Conservation (phyloP, 192 early-diverging fungal species). For the Dissophora ornata region DNA sequence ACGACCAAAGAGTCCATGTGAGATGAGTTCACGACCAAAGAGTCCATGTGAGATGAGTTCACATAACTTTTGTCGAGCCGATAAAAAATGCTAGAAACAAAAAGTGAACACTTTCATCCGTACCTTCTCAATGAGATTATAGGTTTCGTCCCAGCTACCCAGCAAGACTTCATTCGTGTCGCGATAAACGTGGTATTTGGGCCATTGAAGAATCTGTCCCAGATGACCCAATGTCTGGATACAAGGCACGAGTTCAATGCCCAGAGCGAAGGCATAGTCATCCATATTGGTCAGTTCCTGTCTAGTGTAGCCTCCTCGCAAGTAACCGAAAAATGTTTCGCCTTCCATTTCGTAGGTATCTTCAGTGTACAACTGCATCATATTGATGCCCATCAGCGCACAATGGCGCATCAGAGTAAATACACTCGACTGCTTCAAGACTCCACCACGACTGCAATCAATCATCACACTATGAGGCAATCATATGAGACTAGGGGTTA, state of each 20-base stretch:
- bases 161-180: slow-evolving; percentile 88
- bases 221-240: slow-evolving; percentile 92
- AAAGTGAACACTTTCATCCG: background rate
- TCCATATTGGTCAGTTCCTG: slow-evolving; percentile 81
- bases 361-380: slow-evolving; percentile 91
- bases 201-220: slow-evolving; percentile 93
- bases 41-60: too few relatives aligned
- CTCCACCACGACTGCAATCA: slow-evolving; percentile 88
- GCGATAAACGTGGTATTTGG: slow-evolving; percentile 76
- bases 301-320: slow-evolving; percentile 70
- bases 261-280: slow-evolving; percentile 78
- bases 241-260: slow-evolving; percentile 89
- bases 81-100: background rate
- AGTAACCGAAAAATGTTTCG: slow-evolving; percentile 48
- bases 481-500: too few relatives aligned
- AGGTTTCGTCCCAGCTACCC: slow-evolving; percentile 78
- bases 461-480: slow-evolving; percentile 75
- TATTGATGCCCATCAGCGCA: slow-evolving; percentile 89
- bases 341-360: slow-evolving; percentile 81
- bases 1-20: too few relatives aligned
- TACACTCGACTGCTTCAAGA: slow-evolving; percentile 70
- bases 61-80: too few relatives aligned
- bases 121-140: slow-evolving; percentile 77
- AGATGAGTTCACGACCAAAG: too few relatives aligned
- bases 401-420: slow-evolving; percentile 76